Base-by-base conservation (phyloP, 305 asterid genomes). In the Rubia tinctorum region DNA sequence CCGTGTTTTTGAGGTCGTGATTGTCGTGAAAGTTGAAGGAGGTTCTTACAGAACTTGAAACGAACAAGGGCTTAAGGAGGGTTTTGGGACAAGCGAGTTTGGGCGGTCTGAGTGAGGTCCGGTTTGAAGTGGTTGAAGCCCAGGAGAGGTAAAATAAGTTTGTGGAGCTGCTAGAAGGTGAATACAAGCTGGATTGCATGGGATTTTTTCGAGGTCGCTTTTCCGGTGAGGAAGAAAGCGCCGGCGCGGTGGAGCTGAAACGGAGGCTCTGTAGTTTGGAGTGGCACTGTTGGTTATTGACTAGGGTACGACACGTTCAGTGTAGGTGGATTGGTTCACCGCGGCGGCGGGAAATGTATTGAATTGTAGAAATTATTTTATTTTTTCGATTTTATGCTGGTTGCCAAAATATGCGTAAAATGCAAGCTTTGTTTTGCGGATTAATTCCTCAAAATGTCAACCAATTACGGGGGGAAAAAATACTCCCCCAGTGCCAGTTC, bases 21-120 rank as follows among this genome's bases (percentile, higher is more conserved):
- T 82, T 77, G 15, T 76, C 78, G 69, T 76, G 79, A 71, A 78
- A 72, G 67, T 59, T 79, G 76, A 85, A 71, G 3, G 84, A 78
- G 56, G 85, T 73, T 62, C 76, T 83, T 12, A 76, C 76, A 43
- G 86, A 84, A 51, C 79, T 82, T 43, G 87, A 79, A 17, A 81
- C 71, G 56, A 79, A 73, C 10, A 82, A 79, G 86, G 88, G 88
- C 80, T 78, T 88, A 82, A 82, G 81, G 64, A 88, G 73, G 89
- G 88, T 81, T 85, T 78, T 88, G 69, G 81, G 80, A 65, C 75
- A 78, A 30, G 45, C 22, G 74, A 70, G 73, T 74, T 75, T 77
- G 71, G 76, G 10, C 71, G 64, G 53, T 80, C 82, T 67, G 71
- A 68, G 66, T 66, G 66, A 65, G 49, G 78, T 82, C 68, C 63